Base-by-base conservation (phyloP, 352 stramenopile species). In the Globisporangium canariense region DNA sequence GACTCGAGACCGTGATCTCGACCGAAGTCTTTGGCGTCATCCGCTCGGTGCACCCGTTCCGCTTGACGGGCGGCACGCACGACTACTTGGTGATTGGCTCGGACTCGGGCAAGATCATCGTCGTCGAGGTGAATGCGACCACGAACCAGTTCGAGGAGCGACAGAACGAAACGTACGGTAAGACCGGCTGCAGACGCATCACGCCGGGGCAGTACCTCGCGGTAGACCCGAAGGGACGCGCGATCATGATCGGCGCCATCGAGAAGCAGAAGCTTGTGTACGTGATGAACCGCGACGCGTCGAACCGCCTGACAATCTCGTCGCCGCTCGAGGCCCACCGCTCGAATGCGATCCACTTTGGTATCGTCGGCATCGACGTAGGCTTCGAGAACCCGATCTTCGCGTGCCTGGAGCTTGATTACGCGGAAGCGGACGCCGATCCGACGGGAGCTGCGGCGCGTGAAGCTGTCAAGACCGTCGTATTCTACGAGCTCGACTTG, bases 201-300 rank as follows among this genome's bases (percentile, higher is more conserved):
- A 98, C 98, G 16, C 97, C 98, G 0, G 98, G 98, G 1, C 96
- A 99, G 76, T 99, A 99, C 78, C 58, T 99, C 32, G 96, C 96
- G 0, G 85, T 82, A 8, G 98, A 99, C 73, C 98, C 98, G 2
- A 98, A 98, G 66, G 98, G 98, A 34, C 91, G 98, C 20, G 97
- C 97, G 20, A 84, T 99, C 20, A 98, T 99, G 83, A 87, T 99
- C 46, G 88, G 86, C 60, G 90, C 85, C 20, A 75, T 99, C 25
- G 98, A 99, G 83, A 99, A 99, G 78, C 96, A 99, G 71, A 99
- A 99, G 70, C 84, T 99, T 13, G 97, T 99, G 25, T 99, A 99
- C 77, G 96, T 99, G 25, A 93, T 99, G 79, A 99, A 99, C 75
- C 86, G 97, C 34, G 97, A 99, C 71, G 88, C 91, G 7, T 88